Percentiles rank a stretch among this genome's conserved stretches.
phyloP scores from a whole-genome alignment of 2,329 filamentous ascomycete genomes.

The Trichophyton verrucosum region DNA sequence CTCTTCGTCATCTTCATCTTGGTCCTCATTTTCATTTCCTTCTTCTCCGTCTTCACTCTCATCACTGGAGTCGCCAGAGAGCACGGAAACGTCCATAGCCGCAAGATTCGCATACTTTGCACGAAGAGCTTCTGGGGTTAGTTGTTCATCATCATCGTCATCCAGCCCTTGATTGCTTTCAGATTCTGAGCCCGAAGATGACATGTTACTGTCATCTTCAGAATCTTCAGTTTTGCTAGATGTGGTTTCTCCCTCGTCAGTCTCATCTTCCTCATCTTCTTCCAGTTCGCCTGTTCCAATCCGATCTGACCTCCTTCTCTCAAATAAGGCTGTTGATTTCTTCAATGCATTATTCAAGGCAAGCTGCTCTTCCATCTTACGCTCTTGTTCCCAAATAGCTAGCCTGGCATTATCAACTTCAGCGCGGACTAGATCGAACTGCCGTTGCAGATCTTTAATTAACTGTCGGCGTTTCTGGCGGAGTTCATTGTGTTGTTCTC shows the following conservation, averaged over 20 bases:
- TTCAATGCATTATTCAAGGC: conserved; percentile 41
- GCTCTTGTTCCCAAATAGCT: conserved; percentile 48
- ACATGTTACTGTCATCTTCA: conserved; percentile 42
- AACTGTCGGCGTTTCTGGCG: conserved; percentile 60
- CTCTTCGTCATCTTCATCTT: not conserved
- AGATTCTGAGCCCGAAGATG: conserved; percentile 32
- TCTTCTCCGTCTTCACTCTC: not conserved
- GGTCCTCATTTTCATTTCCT: not conserved
- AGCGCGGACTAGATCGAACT: conserved; percentile 47
- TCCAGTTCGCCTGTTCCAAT: conserved; percentile 44
- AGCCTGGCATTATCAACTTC: conserved; percentile 47
- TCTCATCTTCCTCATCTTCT: conserved; percentile 58
- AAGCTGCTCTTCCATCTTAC: conserved; percentile 39
- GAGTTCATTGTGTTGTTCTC: conserved; percentile 59
- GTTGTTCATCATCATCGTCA: conserved; percentile 32
- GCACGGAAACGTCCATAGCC: conserved; percentile 12
- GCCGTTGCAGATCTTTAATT: conserved; percentile 49
- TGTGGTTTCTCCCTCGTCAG: conserved; percentile 26
- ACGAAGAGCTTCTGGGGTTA: conserved; percentile 37
- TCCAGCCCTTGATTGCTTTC: conserved; percentile 32
- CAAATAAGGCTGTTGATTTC: conserved; percentile 39
- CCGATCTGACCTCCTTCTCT: conserved; percentile 33
- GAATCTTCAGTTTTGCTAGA: conserved; percentile 48
- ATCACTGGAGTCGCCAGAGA: not conserved
- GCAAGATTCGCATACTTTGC: conserved; percentile 36